Evolutionary conservation across 139 green algal species (phyloP).

Genomic region (Chlamydomonas sp.): DNA sequence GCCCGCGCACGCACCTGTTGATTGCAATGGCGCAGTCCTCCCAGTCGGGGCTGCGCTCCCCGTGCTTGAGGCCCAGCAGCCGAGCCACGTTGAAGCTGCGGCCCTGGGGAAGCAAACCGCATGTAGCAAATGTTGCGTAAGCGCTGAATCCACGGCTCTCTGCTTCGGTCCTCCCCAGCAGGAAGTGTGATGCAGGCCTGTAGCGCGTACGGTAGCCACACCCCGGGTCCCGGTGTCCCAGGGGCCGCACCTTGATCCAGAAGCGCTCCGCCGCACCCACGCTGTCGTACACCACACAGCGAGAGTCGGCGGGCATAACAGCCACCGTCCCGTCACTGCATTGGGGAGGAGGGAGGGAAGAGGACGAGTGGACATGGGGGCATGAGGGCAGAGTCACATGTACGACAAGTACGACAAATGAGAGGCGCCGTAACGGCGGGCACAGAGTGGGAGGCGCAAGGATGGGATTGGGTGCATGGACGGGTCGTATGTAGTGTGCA

Average conservation of each 20-base stretch:
- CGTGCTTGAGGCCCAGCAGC: slow-evolving; percentile 51
- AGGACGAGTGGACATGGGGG: slow-evolving; percentile 1
- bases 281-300: slow-evolving; percentile 47
- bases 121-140: too few species aligned
- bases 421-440: too few species aligned
- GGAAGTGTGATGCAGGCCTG: too few species aligned
- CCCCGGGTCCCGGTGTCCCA: too few species aligned
- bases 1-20: slow-evolving; percentile 25
- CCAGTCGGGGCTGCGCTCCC: slow-evolving; percentile 21
- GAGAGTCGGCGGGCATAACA: slow-evolving; percentile 42
- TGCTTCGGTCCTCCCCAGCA: too few species aligned
- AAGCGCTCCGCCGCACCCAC: slow-evolving; percentile 60
- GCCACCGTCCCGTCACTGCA: slow-evolving; percentile 25
- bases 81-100: slow-evolving; percentile 60
- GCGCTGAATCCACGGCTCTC: too few species aligned
- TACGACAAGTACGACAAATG: too few species aligned
- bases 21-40: slow-evolving; percentile 38
- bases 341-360: neutral
- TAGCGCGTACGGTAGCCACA: too few species aligned
- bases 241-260: slow-evolving; percentile 66
- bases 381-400: too few species aligned
- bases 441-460: too few species aligned
- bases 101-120: slow-evolving; percentile 12
- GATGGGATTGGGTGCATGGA: too few species aligned
- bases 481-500: too few species aligned